Conservation (phyloP, 192 early-diverging fungal genomes). For the Coemansia sp. region DNA sequence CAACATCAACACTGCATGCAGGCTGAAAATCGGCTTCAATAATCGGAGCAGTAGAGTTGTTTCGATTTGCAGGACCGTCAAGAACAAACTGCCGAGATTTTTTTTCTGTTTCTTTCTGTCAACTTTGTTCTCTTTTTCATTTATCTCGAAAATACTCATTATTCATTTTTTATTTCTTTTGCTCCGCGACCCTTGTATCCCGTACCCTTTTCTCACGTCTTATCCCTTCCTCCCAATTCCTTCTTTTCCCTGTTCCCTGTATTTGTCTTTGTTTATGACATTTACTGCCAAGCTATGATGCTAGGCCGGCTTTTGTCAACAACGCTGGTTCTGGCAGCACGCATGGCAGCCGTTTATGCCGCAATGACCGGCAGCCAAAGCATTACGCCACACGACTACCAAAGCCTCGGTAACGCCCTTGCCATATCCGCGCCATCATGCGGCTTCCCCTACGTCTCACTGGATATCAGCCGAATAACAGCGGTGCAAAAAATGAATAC, state of each 20-base stretch:
- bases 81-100: too few species aligned
- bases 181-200: background rate
- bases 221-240: background rate
- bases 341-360: background rate
- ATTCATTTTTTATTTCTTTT: background rate
- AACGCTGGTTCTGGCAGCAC: background rate
- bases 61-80: too few species aligned
- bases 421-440: slow-evolving; percentile 56
- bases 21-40: too few species aligned
- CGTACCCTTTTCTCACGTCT: background rate
- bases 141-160: background rate
- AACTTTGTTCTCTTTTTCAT: background rate
- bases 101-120: background rate
- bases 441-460: slow-evolving; percentile 54
- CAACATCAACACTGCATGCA: too few species aligned
- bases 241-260: background rate
- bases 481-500: slow-evolving; percentile 51
- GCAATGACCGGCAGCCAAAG: slow-evolving; percentile 43
- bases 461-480: slow-evolving; percentile 58
- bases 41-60: too few species aligned
- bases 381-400: slow-evolving; percentile 57
- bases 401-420: slow-evolving; percentile 43
- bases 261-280: background rate
- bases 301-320: background rate
- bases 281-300: background rate